These are phyloP conservation scores for thale cress (Arabidopsis thaliana) DNA, from an alignment of 345 rosid genomes.

Conservation along the genomic window DNA sequence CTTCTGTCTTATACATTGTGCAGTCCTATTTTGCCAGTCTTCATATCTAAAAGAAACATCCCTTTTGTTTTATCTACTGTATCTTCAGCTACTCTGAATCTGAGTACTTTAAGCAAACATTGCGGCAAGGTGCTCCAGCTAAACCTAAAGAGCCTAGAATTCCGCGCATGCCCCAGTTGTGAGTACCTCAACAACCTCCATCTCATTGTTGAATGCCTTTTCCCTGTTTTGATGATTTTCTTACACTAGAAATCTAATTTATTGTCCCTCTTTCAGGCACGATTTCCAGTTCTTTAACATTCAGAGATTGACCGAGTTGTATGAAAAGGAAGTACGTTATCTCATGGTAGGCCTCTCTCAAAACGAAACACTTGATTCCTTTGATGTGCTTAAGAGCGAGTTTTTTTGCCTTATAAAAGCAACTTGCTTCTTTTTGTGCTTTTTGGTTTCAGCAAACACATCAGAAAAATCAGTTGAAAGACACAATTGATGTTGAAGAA, in stretches of 20 bases:
- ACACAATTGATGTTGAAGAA: slow-evolving; percentile 92
- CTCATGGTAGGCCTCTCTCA: slow-evolving; percentile 73
- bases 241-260: slow-evolving; percentile 12
- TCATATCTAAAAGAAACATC: not conserved
- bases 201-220: slow-evolving; percentile 8
- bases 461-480: slow-evolving; percentile 96
- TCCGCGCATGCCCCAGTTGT: slow-evolving; percentile 99
- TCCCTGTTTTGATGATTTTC: slow-evolving; percentile 1
- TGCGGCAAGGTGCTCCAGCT: slow-evolving; percentile 94
- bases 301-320: slow-evolving; percentile 90
- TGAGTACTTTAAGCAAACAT: slow-evolving; percentile 93
- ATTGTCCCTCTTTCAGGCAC: slow-evolving; percentile 60
- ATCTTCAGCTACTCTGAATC: slow-evolving; percentile 86
- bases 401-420: not conserved
- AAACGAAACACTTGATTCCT: slow-evolving; percentile 12
- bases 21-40: slow-evolving; percentile 17
- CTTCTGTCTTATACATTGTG: slow-evolving; percentile 22
- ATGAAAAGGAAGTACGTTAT: slow-evolving; percentile 98
- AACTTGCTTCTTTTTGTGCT: slow-evolving; percentile 8
- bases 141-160: slow-evolving; percentile 97
- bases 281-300: slow-evolving; percentile 98
- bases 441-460: slow-evolving; percentile 77
- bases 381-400: slow-evolving; percentile 1
- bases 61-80: slow-evolving; percentile 19
- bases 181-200: slow-evolving; percentile 40